A percentile compares a stretch with the other conserved stretches of the same genome.
These are phyloP conservation scores for Neofusicoccum sp. DNA, from an alignment of 2,329 filamentous ascomycete species.

Conservation along the genomic window DNA sequence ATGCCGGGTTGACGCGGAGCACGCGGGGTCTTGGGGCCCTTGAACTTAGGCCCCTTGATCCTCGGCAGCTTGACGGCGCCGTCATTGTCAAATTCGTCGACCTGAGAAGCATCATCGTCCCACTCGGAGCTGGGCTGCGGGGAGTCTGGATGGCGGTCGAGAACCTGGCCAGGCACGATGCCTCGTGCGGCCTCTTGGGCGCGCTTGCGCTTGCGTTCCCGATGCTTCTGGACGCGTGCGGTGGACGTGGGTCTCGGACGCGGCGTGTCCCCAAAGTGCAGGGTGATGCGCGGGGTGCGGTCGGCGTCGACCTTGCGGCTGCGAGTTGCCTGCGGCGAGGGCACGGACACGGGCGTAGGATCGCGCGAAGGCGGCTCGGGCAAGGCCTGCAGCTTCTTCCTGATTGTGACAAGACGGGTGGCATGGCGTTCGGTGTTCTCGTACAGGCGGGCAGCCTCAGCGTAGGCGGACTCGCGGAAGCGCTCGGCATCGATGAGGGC, in stretches of 20 bases:
- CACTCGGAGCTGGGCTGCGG: constrained; percentile 17
- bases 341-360: constrained; percentile 55
- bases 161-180: constrained; percentile 47
- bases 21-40: constrained; percentile 44
- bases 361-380: constrained; percentile 64
- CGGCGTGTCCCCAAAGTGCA: constrained; percentile 21
- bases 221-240: constrained; percentile 22
- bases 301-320: constrained; percentile 17
- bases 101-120: constrained; percentile 1
- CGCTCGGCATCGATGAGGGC: constrained; percentile 58
- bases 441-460: constrained; percentile 59
- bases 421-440: constrained; percentile 61
- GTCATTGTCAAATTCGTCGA: constrained; percentile 10
- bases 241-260: constrained; percentile 16
- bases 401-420: constrained; percentile 61
- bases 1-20: constrained; percentile 44
- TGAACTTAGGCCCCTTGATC: constrained; percentile 23
- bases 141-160: constrained; percentile 46
- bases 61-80: constrained; percentile 33
- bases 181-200: constrained; percentile 25
- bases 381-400: constrained; percentile 62
- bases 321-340: constrained; percentile 46
- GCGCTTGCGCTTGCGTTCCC: constrained; percentile 32
- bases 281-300: constrained; percentile 30
- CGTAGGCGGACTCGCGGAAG: constrained; percentile 58